These are phyloP conservation scores for Chlorella vulgaris DNA, from an alignment of 139 green algal species.

Conservation along the genomic window DNA sequence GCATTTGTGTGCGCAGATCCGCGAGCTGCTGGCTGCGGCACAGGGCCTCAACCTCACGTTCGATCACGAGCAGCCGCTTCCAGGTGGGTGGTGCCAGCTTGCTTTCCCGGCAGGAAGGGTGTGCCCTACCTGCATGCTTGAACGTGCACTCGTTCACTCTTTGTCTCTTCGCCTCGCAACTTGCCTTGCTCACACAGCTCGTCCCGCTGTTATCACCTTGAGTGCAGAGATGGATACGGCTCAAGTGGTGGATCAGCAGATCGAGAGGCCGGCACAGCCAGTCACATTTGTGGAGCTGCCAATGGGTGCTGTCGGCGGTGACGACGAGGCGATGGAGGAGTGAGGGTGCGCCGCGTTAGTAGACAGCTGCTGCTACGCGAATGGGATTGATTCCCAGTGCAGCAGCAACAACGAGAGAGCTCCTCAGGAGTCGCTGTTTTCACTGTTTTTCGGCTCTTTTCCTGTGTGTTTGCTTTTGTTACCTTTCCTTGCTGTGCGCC, in stretches of 20 bases:
- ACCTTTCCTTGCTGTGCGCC: background rate
- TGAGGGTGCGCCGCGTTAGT: too few species aligned
- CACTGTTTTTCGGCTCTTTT: background rate
- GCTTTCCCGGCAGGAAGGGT: background rate
- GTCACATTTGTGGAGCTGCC: background rate
- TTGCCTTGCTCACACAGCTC: too few species aligned
- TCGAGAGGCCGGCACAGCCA: too few species aligned
- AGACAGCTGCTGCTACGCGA: too few species aligned
- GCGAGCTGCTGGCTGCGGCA: background rate
- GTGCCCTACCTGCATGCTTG: background rate
- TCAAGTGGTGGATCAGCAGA: too few species aligned
- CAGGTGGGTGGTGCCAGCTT: background rate
- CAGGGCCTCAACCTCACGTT: background rate
- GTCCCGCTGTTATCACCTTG: too few species aligned
- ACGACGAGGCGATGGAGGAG: conserved; percentile 10
- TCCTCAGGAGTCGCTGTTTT: too few species aligned
- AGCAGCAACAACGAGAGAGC: too few species aligned
- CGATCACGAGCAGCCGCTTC: conserved; percentile 22
- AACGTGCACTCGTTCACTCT: background rate
- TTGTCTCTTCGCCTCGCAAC: too few species aligned
- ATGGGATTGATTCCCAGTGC: background rate
- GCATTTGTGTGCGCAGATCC: background rate
- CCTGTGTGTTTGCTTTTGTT: background rate
- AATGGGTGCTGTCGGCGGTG: too few species aligned
- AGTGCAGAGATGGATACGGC: too few species aligned